Conservation (phyloP, 164 flowering plant genomes). For the Annona squamosa region DNA sequence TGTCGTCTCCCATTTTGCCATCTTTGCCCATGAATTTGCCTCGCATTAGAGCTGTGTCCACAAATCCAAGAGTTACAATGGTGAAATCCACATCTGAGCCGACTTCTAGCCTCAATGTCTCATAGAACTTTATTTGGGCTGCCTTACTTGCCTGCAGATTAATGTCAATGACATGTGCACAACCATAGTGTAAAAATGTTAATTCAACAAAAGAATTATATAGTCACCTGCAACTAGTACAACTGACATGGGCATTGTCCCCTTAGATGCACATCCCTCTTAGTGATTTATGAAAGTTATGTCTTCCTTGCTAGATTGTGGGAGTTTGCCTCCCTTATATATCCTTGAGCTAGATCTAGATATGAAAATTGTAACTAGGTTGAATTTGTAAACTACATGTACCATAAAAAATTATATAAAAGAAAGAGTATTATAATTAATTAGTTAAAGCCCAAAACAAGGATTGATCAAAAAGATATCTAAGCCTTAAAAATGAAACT, state of each 20-base stretch:
- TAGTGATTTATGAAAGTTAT: background rate
- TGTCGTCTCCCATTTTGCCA: constrained; percentile 20
- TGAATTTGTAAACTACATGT: no score
- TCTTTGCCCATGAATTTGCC: constrained; percentile 31
- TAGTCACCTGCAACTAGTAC: background rate
- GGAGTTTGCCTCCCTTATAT: constrained; percentile 16
- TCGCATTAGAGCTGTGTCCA: constrained; percentile 46
- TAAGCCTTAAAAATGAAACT: no score
- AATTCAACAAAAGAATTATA: background rate
- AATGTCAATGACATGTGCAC: no score
- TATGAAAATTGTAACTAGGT: no score
- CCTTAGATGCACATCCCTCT: background rate
- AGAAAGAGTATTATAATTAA: no score
- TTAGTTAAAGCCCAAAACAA: no score
- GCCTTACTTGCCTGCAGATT: constrained; percentile 66
- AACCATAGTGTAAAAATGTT: background rate
- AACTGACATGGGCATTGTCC: background rate
- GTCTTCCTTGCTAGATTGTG: constrained; percentile 27
- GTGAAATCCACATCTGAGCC: constrained; percentile 36
- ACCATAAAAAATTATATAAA: no score
- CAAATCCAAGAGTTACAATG: constrained; percentile 51
- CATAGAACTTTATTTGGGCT: constrained; percentile 39
- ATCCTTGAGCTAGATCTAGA: no score
- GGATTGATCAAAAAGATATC: no score
- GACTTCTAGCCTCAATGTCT: constrained; percentile 49